A percentile compares a stretch with the other conserved stretches of the same genome.
Evolutionary conservation across 768 basidiomycete species (phyloP).

Genomic region (Boletus patriciae): DNA sequence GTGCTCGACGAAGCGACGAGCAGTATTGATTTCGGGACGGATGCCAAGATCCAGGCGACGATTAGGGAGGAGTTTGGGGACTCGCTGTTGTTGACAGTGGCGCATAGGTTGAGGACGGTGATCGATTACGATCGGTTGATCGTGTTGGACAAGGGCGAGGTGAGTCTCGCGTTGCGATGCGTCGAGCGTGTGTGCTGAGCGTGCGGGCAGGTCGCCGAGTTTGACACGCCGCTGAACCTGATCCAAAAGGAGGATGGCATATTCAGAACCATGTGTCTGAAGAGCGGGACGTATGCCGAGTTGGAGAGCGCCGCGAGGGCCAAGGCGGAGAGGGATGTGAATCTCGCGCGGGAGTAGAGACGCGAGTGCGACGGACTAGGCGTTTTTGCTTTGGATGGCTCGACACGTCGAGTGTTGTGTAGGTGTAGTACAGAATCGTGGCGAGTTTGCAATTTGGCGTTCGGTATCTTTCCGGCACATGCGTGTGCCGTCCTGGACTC

Average conservation of each 20-base stretch:
- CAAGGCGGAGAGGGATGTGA: constrained; percentile 26
- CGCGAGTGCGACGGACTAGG: background rate
- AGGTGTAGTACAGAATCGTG: no score
- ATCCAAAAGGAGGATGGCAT: constrained; percentile 62
- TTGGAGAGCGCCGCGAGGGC: constrained; percentile 59
- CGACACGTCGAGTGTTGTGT: no score
- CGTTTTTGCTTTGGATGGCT: background rate
- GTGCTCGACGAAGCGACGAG: constrained; percentile 84
- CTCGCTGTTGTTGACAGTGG: constrained; percentile 71
- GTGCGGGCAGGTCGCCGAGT: constrained; percentile 48
- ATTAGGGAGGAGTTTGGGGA: constrained; percentile 83
- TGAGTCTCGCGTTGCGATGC: background rate
- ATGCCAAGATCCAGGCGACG: constrained; percentile 85
- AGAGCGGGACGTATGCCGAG: constrained; percentile 65
- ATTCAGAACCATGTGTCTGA: constrained; percentile 69
- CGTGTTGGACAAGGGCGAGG: constrained; percentile 58
- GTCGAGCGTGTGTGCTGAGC: background rate
- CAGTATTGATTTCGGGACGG: constrained; percentile 85
- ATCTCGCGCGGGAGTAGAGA: background rate
- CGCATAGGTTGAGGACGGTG: constrained; percentile 73
- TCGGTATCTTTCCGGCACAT: no score
- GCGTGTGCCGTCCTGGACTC: no score
- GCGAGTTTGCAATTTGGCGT: no score
- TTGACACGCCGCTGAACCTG: constrained; percentile 71
- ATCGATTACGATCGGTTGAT: constrained; percentile 81